Base-by-base conservation (phyloP, 73 alveolate genomes). In the Paramecium primaurelia region DNA sequence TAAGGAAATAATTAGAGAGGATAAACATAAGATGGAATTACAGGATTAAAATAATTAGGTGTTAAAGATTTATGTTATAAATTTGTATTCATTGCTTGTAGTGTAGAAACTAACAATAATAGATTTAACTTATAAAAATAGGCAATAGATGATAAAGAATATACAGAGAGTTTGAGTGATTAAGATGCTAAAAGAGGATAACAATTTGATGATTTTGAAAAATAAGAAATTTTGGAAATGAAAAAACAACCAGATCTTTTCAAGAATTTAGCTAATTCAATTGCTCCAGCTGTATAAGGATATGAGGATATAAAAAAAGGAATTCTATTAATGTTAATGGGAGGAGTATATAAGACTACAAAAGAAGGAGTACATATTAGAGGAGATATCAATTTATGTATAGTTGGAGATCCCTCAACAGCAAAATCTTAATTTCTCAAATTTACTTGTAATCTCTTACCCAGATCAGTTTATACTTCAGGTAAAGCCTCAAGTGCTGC, bases 401-500 rank as follows among this genome's bases (percentile, higher is more conserved):
- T 99, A 85, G 99, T 99, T 8, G 99, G 99, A 8, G 99, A 99
- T 90, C 99, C 99, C 0, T 96, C 99, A 0, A 99, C 99, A 26
- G 99, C 99, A 22, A 99, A 99, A 93, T 93, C 99, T 32, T 98
- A 99, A 94, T 97, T 99, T 96, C 92, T 99, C 84, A 98, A 98
- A 93, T 99, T 98, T 94, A 98, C 98, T 22, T 92, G 97, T 92
- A 93, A 95, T 34, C 94, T 98, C 85, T 93, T 97, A 34, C 99
- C 99, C 44, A 75, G 98, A 30, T 93, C 99, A 9, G 97, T 99
- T 58, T 99, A 98, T 77, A 98, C 99, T n/a, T 94, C 99, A 28
- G 99, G 99, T 14, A 99, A 99, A 93, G 99, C 99, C 11, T 97
- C 99, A 54, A 94, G 99, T 1, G 99, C 99, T 9, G 99, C 99